Evolutionary conservation across 495 filamentous ascomycete species (phyloP).

Genomic region (Schizothecium vesticola): DNA sequence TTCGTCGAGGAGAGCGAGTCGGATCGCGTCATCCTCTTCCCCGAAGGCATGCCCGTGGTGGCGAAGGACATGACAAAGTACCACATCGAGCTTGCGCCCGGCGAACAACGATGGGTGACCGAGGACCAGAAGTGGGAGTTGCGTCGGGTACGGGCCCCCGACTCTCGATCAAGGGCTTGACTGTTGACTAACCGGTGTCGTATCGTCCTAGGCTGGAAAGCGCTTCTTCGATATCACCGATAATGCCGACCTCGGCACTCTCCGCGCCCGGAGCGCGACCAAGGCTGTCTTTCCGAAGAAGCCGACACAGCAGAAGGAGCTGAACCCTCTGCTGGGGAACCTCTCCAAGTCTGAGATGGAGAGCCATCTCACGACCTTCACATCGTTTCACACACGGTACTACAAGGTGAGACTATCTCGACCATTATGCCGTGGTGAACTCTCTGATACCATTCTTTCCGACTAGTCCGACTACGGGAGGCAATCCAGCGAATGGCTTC

Average conservation of each 20-base stretch:
- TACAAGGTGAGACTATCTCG: slow-evolving; percentile 21
- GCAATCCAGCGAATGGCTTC: slow-evolving; percentile 88
- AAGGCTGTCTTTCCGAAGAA: slow-evolving; percentile 61
- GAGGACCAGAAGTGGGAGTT: slow-evolving; percentile 94
- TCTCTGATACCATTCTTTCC: slow-evolving; percentile 41
- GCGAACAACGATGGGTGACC: slow-evolving; percentile 75
- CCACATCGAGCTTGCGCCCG: slow-evolving; percentile 84
- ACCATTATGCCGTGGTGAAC: not conserved
- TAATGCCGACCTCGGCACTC: slow-evolving; percentile 50
- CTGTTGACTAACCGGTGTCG: not conserved
- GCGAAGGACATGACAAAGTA: slow-evolving; percentile 50
- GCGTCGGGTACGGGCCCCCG: slow-evolving; percentile 59
- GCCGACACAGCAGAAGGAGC: slow-evolving; percentile 57
- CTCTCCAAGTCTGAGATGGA: slow-evolving; percentile 75
- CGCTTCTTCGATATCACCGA: slow-evolving; percentile 96
- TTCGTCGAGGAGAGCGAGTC: slow-evolving; percentile 46
- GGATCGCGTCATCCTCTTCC: slow-evolving; percentile 33
- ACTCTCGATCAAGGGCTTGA: not conserved
- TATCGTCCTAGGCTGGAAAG: slow-evolving; percentile 56
- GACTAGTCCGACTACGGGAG: slow-evolving; percentile 76
- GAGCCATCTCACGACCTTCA: slow-evolving; percentile 52
- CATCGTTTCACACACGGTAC: slow-evolving; percentile 31
- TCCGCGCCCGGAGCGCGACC: slow-evolving; percentile 35
- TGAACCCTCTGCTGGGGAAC: slow-evolving; percentile 58
- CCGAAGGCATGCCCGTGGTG: slow-evolving; percentile 25